Conservation (phyloP, 768 basidiomycete genomes). For the Naganishia vaughanmartiniae region DNA sequence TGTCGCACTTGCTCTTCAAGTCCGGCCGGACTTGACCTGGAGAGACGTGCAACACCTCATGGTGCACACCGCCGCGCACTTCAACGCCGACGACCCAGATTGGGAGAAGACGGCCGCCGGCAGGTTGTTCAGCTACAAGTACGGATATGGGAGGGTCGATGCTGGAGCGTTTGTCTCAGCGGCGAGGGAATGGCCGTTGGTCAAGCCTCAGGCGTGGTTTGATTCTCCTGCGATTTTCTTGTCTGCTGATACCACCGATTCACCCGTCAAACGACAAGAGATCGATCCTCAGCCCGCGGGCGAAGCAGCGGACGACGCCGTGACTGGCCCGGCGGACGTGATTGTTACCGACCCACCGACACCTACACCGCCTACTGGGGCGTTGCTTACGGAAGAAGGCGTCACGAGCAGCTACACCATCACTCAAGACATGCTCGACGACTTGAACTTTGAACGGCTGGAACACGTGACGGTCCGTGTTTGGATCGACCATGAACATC, state of each 20-base stretch:
- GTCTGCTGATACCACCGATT: conserved; percentile 15
- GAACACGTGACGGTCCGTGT: conserved; percentile 91
- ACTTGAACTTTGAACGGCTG: conserved; percentile 77
- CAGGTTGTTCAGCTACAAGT: conserved; percentile 79
- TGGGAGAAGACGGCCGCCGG: conserved; percentile 81
- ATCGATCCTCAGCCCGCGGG: conserved; percentile 10
- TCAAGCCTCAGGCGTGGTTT: conserved; percentile 93
- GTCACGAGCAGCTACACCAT: conserved; percentile 65
- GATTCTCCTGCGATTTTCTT: conserved; percentile 64
- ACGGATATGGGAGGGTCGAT: conserved; percentile 87
- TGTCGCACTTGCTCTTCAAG: conserved; percentile 82
- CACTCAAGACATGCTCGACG: conserved; percentile 64
- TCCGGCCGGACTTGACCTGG: conserved; percentile 91
- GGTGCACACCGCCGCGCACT: conserved; percentile 68
- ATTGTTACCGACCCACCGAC: background rate
- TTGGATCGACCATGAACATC: conserved; percentile 79
- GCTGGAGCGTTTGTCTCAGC: conserved; percentile 76
- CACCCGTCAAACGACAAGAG: conserved; percentile 11
- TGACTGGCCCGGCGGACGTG: conserved; percentile 22
- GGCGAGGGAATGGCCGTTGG: conserved; percentile 75
- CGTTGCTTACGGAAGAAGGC: conserved; percentile 63
- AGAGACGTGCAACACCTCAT: conserved; percentile 90
- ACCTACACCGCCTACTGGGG: conserved; percentile 33
- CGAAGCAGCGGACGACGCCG: conserved; percentile 38
- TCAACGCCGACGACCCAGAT: conserved; percentile 87